A percentile compares a stretch with the other conserved stretches of the same genome.
phyloP scores from a whole-genome alignment of 306 rosid species.

The Echinosophora koreensis region DNA sequence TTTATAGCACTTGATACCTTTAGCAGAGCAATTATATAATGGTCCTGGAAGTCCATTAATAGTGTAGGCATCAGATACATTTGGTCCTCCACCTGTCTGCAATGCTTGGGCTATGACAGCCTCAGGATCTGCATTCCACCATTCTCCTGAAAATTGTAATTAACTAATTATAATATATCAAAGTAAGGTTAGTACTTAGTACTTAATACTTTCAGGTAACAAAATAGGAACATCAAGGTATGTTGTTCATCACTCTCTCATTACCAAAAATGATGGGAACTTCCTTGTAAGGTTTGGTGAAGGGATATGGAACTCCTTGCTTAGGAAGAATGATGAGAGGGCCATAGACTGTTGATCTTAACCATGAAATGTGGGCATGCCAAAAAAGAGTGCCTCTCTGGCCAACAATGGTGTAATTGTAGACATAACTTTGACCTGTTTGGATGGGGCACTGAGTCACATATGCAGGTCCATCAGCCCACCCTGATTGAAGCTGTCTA shows the following conservation, averaged over 20 bases:
- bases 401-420: conserved; percentile 57
- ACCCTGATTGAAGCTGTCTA: conserved; percentile 53
- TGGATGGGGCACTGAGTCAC: conserved; percentile 63
- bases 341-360: conserved; percentile 60
- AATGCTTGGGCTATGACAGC: conserved; percentile 57
- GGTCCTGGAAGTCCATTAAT: conserved; percentile 65
- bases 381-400: conserved; percentile 65
- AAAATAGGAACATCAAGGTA: not conserved
- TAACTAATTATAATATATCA: not conserved
- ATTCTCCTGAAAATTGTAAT: conserved; percentile 53
- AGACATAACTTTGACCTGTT: conserved; percentile 53
- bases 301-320: conserved; percentile 50
- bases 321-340: conserved; percentile 56
- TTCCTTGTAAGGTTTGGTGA: conserved; percentile 38
- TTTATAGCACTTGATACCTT: conserved; percentile 41
- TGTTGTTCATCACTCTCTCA: not conserved
- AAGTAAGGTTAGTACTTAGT: not conserved
- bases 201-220: not conserved
- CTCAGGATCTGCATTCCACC: conserved; percentile 64
- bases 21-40: conserved; percentile 57
- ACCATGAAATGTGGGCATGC: conserved; percentile 68
- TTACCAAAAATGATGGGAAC: conserved; percentile 43
- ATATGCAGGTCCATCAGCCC: conserved; percentile 67
- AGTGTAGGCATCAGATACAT: conserved; percentile 66
- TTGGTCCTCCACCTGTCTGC: conserved; percentile 64